These are phyloP conservation scores for Mucor plumbeus DNA, from an alignment of 371 early-diverging fungal genomes.

Conservation along the genomic window DNA sequence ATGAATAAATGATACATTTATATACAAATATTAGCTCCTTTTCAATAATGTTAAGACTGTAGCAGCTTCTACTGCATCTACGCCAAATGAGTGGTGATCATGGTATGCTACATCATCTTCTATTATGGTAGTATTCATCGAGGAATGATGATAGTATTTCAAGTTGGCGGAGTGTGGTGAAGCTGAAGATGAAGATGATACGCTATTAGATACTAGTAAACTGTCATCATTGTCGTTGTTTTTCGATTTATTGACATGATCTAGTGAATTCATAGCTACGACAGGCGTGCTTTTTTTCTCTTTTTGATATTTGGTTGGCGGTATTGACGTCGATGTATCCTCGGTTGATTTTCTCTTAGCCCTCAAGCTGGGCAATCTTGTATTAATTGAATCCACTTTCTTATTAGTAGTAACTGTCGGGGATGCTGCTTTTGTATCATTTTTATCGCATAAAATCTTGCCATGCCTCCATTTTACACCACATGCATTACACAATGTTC, in stretches of 20 bases:
- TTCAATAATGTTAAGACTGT: slow-evolving; percentile 48
- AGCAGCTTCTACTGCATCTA: slow-evolving; percentile 54
- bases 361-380: slow-evolving; percentile 2
- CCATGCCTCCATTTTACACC: slow-evolving; percentile 90
- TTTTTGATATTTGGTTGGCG: slow-evolving; percentile 10
- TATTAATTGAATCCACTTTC: slow-evolving; percentile 23
- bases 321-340: not conserved
- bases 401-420: not conserved
- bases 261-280: no score
- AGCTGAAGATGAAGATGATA: not conserved
- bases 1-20: not conserved
- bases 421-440: not conserved
- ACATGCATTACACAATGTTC: slow-evolving; percentile 89
- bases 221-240: not conserved
- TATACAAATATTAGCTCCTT: slow-evolving; percentile 31
- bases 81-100: slow-evolving; percentile 11
- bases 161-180: not conserved
- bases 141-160: not conserved
- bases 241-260: no score
- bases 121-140: not conserved
- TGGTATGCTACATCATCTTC: no score
- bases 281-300: not conserved
- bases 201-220: slow-evolving; percentile 18
- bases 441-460: slow-evolving; percentile 53
- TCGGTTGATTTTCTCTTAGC: slow-evolving; percentile 12